Evolutionary conservation across 1,284 basidiomycete species (phyloP).

Genomic region (Pseudozyma tsukubaensis): DNA sequence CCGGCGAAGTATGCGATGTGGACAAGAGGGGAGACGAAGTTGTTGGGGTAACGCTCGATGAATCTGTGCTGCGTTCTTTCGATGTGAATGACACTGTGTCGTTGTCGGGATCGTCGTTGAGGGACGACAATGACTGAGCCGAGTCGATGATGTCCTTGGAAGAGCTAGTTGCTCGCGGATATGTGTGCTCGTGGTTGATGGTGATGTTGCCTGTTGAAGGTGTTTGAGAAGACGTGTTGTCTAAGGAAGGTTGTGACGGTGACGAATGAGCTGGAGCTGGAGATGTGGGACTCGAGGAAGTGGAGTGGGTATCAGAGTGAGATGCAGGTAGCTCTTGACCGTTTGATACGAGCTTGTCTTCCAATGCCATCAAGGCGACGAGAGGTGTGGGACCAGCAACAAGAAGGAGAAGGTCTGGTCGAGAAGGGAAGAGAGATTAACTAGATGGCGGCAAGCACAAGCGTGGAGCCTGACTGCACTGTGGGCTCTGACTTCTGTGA

Average conservation of each 20-base stretch:
- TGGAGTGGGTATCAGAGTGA: constrained; percentile 1
- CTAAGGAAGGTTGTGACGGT: background rate
- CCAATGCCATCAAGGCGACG: constrained; percentile 42
- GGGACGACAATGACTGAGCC: too few species aligned
- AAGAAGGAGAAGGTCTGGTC: background rate
- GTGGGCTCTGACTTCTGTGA: too few species aligned
- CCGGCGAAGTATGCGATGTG: background rate
- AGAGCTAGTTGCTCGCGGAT: too few species aligned
- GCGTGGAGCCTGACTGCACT: background rate
- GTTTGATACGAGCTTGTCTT: constrained; percentile 8
- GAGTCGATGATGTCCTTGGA: too few species aligned
- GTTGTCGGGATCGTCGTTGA: too few species aligned
- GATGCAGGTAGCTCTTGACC: constrained; percentile 28
- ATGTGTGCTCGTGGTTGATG: too few species aligned
- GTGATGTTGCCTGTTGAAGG: background rate
- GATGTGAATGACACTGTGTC: too few species aligned
- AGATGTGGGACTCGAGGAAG: background rate
- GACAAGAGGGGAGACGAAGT: constrained; percentile 1
- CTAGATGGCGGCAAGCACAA: background rate
- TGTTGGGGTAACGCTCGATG: too few species aligned
- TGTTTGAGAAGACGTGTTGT: background rate
- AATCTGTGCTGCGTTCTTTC: too few species aligned
- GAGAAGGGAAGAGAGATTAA: background rate
- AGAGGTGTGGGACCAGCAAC: background rate
- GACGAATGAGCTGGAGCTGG: background rate